Percentiles rank a stretch among this genome's conserved stretches.
Evolutionary conservation across 225 moss, liverwort and hornwort species (phyloP).

Genomic region (Marchantia polymorpha): DNA sequence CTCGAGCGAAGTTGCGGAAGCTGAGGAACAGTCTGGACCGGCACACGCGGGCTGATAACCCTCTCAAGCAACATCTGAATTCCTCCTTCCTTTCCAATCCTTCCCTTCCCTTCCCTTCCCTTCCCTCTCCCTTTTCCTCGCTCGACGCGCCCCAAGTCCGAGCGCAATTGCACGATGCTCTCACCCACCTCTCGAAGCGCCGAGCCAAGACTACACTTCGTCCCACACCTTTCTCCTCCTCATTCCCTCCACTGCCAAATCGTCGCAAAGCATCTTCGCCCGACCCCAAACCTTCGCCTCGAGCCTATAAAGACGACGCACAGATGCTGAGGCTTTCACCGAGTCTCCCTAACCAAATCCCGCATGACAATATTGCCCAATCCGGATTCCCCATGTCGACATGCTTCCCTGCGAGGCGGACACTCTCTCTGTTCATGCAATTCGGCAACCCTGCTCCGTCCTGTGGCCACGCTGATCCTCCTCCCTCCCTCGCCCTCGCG

Average conservation of each 20-base stretch:
- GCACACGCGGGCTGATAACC: neutral
- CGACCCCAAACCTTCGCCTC: too few species aligned
- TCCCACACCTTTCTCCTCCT: neutral
- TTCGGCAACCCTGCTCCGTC: neutral
- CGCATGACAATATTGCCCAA: too few species aligned
- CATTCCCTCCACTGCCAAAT: neutral
- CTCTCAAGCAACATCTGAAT: slow-evolving; percentile 2
- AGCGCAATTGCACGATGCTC: neutral
- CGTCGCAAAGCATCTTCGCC: neutral
- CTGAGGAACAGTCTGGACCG: neutral
- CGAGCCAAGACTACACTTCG: neutral
- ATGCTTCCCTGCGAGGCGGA: neutral
- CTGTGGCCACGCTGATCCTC: neutral
- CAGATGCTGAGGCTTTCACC: too few species aligned
- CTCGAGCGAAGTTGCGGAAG: neutral
- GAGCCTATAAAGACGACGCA: too few species aligned
- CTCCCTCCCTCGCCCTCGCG: too few species aligned
- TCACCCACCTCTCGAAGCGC: neutral
- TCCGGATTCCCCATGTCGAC: slow-evolving; percentile 1
- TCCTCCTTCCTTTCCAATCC: neutral
- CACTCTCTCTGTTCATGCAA: neutral
- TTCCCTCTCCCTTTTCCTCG: too few species aligned
- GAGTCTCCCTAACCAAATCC: too few species aligned
- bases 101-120: too few species aligned
- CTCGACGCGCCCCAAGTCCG: too few species aligned